Base-by-base conservation (phyloP, 148 eudicot genomes). In the Gaultheria prostrata region DNA sequence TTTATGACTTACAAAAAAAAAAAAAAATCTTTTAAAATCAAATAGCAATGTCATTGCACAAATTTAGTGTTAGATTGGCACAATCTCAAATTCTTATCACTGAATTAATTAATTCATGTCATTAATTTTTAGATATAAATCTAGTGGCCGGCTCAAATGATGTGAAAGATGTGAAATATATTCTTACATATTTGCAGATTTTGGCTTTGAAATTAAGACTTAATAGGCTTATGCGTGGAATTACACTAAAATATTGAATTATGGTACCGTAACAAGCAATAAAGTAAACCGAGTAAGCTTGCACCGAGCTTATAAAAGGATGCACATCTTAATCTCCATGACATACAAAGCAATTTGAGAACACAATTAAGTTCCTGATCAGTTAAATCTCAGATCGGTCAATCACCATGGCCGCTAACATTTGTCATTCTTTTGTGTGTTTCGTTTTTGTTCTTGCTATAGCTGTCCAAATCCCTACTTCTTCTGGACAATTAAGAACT, bases 371-470 rank as follows among this genome's bases (percentile, higher is more conserved):
- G 53, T 11, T 50, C 3, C 14, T 8, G 9, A 50, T n/a, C 53
- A 10, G 11, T 50, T 50, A 8, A 50, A 3, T 72, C 51, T 39
- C 43, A n/a, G 43, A 39, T 39, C 43, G 43, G 43, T 39, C 43
- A 35, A 51, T 12, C 54, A n/a, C 56, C 35, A 78, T 83, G 85
- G 81, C 82, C 51, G 32, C 70, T 24, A n/a, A 43, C 10, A 4
- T 30, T 67, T 17, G 35, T 45, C 57, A 9, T 30, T 71, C 45
- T 21, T 65, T 51, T 28, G 17, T 50, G 21, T 63, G 3, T n/a
- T 74, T 43, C 30, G 45, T 83, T 6, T 6, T 83, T 63, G 54
- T 46, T 6, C 21, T 50, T 46, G 28, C 32, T 17, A 8, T 48
- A 2, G 20, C 50, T 50, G 35, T 67, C 43, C 43, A 75, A 39